phyloP scores from a whole-genome alignment of 305 asterid genomes.

The Solanum aculeatissimum region DNA sequence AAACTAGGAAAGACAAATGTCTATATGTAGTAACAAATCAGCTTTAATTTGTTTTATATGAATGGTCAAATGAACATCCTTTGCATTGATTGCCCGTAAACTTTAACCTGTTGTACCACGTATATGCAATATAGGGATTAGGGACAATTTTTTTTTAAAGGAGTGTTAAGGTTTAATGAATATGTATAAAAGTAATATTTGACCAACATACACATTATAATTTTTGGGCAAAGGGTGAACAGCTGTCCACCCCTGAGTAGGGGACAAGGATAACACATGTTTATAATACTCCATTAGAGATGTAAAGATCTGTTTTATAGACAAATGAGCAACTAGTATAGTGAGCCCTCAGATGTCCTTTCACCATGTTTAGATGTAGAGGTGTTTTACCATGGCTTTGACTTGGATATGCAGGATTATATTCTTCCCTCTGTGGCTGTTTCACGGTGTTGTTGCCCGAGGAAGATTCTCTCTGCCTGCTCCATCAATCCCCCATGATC shows the following conservation, averaged over 20 bases:
- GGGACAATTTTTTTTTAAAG: background rate
- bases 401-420: conserved; percentile 54
- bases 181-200: background rate
- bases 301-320: background rate
- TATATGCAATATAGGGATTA: background rate
- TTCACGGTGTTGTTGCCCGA: conserved; percentile 89
- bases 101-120: background rate
- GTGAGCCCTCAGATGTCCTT: background rate
- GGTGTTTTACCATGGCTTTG: conserved; percentile 1
- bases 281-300: background rate
- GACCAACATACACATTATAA: background rate
- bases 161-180: background rate
- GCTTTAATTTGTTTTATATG: background rate
- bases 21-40: background rate
- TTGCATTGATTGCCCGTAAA: background rate
- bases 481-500: conserved; percentile 92
- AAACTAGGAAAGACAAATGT: background rate
- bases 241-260: background rate
- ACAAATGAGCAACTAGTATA: background rate
- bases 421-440: conserved; percentile 88
- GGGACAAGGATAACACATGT: background rate
- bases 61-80: background rate
- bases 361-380: conserved; percentile 4
- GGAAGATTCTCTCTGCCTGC: conserved; percentile 99
- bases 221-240: background rate